Conservation (phyloP, 352 stramenopile genomes). For the Globisporangium abappressorium region DNA sequence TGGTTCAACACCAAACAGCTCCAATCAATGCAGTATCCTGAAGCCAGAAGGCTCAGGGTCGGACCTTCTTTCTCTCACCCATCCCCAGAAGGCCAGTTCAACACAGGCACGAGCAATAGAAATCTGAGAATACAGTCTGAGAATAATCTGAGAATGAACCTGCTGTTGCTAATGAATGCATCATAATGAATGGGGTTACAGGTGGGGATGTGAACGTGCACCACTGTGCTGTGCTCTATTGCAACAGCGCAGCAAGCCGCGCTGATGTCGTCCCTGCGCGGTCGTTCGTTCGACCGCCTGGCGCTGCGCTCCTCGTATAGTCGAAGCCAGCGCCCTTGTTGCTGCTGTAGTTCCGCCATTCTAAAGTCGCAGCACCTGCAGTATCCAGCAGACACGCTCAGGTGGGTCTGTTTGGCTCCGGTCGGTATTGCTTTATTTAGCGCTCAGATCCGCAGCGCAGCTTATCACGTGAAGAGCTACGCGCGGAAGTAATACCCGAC, state of each 20-base stretch:
- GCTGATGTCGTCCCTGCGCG: neutral
- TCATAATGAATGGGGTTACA: neutral
- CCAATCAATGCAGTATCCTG: too few relatives aligned
- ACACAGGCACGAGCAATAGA: neutral
- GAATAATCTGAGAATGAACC: neutral
- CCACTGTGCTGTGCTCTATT: neutral
- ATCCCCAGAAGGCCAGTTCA: neutral
- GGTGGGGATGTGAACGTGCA: neutral
- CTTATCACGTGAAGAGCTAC: neutral
- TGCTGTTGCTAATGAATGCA: too few relatives aligned
- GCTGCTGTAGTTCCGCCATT: neutral
- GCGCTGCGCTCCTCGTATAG: neutral
- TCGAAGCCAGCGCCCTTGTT: neutral
- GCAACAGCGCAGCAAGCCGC: neutral
- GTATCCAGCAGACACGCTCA: neutral
- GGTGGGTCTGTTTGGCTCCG: neutral
- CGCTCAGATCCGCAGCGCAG: neutral
- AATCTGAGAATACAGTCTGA: neutral
- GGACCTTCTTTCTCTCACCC: neutral
- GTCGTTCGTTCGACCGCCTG: neutral
- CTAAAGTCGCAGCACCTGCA: neutral
- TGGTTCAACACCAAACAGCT: too few relatives aligned
- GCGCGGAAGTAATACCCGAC: too few relatives aligned
- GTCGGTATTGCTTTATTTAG: neutral
- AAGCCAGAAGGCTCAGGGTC: neutral